phyloP scores from a whole-genome alignment of 2,329 filamentous ascomycete genomes.

The Tolypocladium endophyticum region DNA sequence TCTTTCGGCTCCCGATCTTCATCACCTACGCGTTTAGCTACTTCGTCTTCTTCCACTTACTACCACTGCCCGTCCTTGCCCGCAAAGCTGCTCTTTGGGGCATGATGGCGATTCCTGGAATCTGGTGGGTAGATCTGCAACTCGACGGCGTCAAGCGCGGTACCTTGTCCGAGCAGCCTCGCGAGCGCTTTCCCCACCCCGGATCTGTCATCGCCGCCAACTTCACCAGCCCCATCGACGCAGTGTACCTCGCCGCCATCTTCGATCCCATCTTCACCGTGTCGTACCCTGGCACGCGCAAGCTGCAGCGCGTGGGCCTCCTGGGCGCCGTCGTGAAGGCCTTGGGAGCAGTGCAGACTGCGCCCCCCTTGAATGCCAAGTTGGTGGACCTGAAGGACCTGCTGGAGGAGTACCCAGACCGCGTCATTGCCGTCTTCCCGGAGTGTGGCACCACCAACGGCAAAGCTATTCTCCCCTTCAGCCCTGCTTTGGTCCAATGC shows the following conservation, averaged over 20 bases:
- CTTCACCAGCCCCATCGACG: constrained; percentile 86
- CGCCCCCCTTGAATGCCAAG: constrained; percentile 31
- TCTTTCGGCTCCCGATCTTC: constrained; percentile 71
- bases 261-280: constrained; percentile 93
- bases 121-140: constrained; percentile 98
- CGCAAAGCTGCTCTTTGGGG: constrained; percentile 85
- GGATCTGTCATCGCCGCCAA: constrained; percentile 80
- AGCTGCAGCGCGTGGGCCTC: constrained; percentile 68
- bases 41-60: constrained; percentile 72
- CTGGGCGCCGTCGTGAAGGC: constrained; percentile 64
- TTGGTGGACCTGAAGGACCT: constrained; percentile 55
- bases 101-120: constrained; percentile 76
- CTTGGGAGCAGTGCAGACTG: constrained; percentile 47
- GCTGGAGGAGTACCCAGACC: constrained; percentile 55
- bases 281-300: constrained; percentile 63
- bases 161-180: constrained; percentile 65
- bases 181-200: constrained; percentile 64
- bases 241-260: constrained; percentile 86
- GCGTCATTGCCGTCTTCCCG: constrained; percentile 79
- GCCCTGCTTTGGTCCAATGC: constrained; percentile 61
- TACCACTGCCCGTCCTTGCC: constrained; percentile 51
- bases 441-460: constrained; percentile 94
- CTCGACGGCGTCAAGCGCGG: constrained; percentile 94
- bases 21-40: constrained; percentile 57
- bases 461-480: constrained; percentile 75